Base-by-base conservation (phyloP, 257 asterid species). In the Gentiana macrophylla region DNA sequence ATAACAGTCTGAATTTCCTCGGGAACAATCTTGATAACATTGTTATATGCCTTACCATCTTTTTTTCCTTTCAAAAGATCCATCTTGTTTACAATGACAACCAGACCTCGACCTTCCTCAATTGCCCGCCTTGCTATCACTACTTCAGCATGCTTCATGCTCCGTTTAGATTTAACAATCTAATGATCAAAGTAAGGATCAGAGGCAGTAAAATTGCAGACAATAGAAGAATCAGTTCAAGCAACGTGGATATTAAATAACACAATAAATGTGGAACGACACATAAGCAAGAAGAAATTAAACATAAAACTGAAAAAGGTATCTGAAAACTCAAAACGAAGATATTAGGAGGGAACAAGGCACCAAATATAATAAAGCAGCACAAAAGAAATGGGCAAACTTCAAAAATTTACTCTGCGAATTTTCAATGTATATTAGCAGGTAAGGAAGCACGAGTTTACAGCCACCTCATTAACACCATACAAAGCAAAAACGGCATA, bases 101-200 rank as follows among this genome's bases (percentile, higher is more conserved):
- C 96, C 77, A 91, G 71, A 56, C 96, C 85, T 32, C 96, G 78
- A 57, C 96, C 98, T 85, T 91, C 98, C 62, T 84, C 96, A 50
- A 91, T 83, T 4, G 98, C 89, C 65, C 88, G 94, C 74, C 98
- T 75, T 45, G 98, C 96, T 71, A 91, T 87, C 54, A 79, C 96
- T 56, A 91, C 98, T 84, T 91, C 96, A 71, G 86, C 85, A 58
- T 91, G 98, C 69, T 81, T 91, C 94, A 91, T 70, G 80, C 94
- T 84, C 72, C 94, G 77, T 69, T 71, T 76, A 60, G 76, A 79
- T 66, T 62, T 79, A 61, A 78, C 78, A 64, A 91, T 84, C 96
- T 89, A 78, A 52, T 65, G 44, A 57, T n/a, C 58, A 62, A 57
- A 15, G 50, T 41, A 44, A 45, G 1, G 12, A 9, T 4, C 43